Conservation (phyloP, 495 filamentous ascomycete genomes). For the Halenospora varia region DNA sequence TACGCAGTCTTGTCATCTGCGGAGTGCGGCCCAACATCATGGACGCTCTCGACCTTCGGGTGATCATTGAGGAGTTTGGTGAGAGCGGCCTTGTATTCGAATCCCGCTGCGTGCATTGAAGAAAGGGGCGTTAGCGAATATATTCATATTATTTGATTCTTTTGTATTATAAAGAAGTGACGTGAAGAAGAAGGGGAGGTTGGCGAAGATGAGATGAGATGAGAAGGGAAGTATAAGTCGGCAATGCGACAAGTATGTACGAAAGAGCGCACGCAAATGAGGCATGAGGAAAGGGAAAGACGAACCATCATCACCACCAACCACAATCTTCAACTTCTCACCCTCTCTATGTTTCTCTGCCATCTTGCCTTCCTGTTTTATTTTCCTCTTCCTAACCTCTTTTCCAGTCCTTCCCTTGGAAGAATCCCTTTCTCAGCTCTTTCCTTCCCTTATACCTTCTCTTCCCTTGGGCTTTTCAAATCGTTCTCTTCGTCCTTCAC, state of each 20-base stretch:
- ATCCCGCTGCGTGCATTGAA: constrained; percentile 49
- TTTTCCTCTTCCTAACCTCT: background rate
- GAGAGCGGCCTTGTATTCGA: constrained; percentile 75
- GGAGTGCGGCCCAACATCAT: constrained; percentile 55
- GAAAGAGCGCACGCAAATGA: no score
- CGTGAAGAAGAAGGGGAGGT: background rate
- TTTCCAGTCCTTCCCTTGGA: background rate
- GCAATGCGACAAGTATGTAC: no score
- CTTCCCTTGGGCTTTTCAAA: no score
- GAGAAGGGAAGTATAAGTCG: no score
- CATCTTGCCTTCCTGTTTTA: background rate
- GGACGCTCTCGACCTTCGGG: constrained; percentile 62
- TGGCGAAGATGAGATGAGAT: background rate
- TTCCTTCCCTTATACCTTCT: no score
- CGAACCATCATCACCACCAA: constrained; percentile 20
- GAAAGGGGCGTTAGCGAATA: constrained; percentile 3
- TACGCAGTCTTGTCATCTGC: constrained; percentile 76
- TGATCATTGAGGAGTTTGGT: constrained; percentile 64
- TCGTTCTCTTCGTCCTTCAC: no score
- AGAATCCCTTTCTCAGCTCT: no score
- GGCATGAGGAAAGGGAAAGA: background rate
- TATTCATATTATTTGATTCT: no score
- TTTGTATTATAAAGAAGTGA: no score
- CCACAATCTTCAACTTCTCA: constrained; percentile 21
- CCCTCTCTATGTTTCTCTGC: background rate